Conservation (phyloP, 495 filamentous ascomycete genomes). For the Podospora sp. region DNA sequence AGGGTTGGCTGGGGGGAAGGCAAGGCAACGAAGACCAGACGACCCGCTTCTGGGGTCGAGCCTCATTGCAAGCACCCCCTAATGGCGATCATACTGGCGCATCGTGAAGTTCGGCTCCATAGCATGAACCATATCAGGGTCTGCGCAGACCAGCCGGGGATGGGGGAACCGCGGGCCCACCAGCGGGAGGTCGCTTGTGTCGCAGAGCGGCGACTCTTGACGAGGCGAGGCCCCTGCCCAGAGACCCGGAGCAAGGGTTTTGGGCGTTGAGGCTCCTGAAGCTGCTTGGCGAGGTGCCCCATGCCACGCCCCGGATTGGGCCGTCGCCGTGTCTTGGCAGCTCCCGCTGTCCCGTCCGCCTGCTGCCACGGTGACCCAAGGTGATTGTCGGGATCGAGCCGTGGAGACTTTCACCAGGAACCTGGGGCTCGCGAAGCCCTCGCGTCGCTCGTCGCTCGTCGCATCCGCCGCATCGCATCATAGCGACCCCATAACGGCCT, state of each 20-base stretch:
- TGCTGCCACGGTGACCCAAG: slow-evolving; percentile 19
- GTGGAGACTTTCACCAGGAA: slow-evolving; percentile 15
- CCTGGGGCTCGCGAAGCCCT: slow-evolving; percentile 1
- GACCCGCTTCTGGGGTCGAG: slow-evolving; percentile 23
- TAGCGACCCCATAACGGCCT: slow-evolving; percentile 3
- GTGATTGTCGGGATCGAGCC: slow-evolving; percentile 29
- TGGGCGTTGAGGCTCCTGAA: slow-evolving; percentile 26
- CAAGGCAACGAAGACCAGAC: slow-evolving; percentile 24
- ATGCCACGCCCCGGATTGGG: slow-evolving; percentile 16
- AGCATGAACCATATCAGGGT: slow-evolving; percentile 24
- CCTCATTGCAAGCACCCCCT: slow-evolving; percentile 29
- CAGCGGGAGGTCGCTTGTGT: slow-evolving; percentile 32
- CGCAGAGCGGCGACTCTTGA: slow-evolving; percentile 21
- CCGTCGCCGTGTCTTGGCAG: slow-evolving; percentile 13
- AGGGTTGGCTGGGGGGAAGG: slow-evolving; percentile 11
- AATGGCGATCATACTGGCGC: slow-evolving; percentile 40
- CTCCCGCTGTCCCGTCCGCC: slow-evolving; percentile 5
- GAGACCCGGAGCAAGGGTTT: slow-evolving; percentile 2
- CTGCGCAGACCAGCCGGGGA: slow-evolving; percentile 15
- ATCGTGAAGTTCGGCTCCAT: slow-evolving; percentile 22
- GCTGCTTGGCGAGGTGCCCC: slow-evolving; percentile 21
- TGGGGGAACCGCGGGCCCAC: slow-evolving; percentile 12
- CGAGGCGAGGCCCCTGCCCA: slow-evolving; percentile 22
- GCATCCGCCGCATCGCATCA: slow-evolving; percentile 12
- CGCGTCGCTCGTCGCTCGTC: neutral